Evolutionary conservation across 495 filamentous ascomycete genomes (phyloP).

Genomic region (Penicillium crystallinum): DNA sequence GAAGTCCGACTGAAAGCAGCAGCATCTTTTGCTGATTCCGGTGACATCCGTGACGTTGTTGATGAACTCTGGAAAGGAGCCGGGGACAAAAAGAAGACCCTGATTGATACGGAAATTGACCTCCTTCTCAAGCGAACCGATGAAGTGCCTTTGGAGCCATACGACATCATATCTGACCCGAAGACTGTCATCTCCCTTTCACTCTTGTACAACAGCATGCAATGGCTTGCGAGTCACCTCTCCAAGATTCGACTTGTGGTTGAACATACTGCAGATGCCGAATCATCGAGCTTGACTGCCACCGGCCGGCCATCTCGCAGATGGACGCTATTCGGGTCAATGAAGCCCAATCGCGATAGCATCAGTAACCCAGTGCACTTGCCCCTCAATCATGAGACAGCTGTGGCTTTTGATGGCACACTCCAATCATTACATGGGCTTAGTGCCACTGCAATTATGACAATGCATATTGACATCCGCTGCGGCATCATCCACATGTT

Average conservation of each 20-base stretch:
- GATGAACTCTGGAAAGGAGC: slow-evolving; percentile 54
- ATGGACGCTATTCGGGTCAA: slow-evolving; percentile 69
- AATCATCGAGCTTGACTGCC: slow-evolving; percentile 31
- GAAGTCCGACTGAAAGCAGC: slow-evolving; percentile 61
- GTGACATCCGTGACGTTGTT: slow-evolving; percentile 61
- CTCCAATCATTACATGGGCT: slow-evolving; percentile 74
- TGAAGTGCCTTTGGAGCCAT: slow-evolving; percentile 57
- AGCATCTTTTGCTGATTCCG: slow-evolving; percentile 62
- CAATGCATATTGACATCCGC: slow-evolving; percentile 81
- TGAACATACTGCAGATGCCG: slow-evolving; percentile 37
- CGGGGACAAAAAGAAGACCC: slow-evolving; percentile 27
- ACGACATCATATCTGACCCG: slow-evolving; percentile 83
- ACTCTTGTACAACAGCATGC: slow-evolving; percentile 92
- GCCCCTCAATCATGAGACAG: slow-evolving; percentile 83
- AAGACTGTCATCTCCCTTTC: slow-evolving; percentile 80
- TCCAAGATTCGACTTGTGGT: slow-evolving; percentile 69
- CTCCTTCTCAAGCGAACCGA: slow-evolving; percentile 61
- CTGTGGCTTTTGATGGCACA: slow-evolving; percentile 77
- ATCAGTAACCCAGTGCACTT: slow-evolving; percentile 65
- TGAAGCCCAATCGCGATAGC: slow-evolving; percentile 52
- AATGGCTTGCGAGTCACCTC: slow-evolving; percentile 87
- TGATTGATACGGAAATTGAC: slow-evolving; percentile 54
- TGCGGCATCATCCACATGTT: slow-evolving; percentile 70
- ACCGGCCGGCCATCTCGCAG: slow-evolving; percentile 51
- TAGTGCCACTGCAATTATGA: slow-evolving; percentile 67